phyloP scores from a whole-genome alignment of 1,284 basidiomycete species.

The Cutaneotrichosporon cavernicola region DNA sequence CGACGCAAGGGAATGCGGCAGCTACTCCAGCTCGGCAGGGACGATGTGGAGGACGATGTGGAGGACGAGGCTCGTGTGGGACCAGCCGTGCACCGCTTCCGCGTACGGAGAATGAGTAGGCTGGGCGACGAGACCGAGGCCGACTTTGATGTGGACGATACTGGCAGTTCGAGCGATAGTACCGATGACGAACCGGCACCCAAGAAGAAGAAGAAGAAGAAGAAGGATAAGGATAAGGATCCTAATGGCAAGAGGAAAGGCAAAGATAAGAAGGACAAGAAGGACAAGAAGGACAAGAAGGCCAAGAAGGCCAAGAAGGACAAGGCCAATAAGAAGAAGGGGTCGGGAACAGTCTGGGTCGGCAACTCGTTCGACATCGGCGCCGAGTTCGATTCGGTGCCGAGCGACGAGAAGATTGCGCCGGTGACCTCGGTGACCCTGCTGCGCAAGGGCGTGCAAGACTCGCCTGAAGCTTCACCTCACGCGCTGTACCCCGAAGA shows the following conservation, averaged over 20 bases:
- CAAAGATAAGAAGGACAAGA: not conserved
- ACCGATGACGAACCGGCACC: constrained; percentile 12
- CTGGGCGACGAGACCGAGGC: constrained; percentile 11
- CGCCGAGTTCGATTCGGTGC: constrained; percentile 33
- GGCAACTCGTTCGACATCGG: constrained; percentile 51
- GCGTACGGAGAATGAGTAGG: constrained; percentile 16
- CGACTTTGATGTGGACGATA: constrained; percentile 22
- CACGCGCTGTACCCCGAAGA: too few relatives aligned
- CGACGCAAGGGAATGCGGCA: constrained; percentile 14
- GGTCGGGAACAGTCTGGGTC: constrained; percentile 34
- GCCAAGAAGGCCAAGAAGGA: constrained; percentile 11
- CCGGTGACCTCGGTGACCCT: not conserved
- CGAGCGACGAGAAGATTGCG: not conserved
- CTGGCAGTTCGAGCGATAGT: constrained; percentile 5
- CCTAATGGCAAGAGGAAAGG: constrained; percentile 6
- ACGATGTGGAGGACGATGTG: not conserved
- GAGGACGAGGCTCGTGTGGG: constrained; percentile 4
- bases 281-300: not conserved
- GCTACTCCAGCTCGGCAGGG: not conserved
- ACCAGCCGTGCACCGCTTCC: constrained; percentile 24
- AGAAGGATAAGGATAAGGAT: not conserved
- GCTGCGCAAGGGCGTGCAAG: not conserved
- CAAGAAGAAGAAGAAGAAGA: not conserved
- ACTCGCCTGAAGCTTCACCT: not conserved
- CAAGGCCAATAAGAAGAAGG: constrained; percentile 26